Percentiles rank a stretch among this genome's conserved stretches.
Evolutionary conservation across 2,329 filamentous ascomycete species (phyloP).

Genomic region (Rhynchosporium agropyri): DNA sequence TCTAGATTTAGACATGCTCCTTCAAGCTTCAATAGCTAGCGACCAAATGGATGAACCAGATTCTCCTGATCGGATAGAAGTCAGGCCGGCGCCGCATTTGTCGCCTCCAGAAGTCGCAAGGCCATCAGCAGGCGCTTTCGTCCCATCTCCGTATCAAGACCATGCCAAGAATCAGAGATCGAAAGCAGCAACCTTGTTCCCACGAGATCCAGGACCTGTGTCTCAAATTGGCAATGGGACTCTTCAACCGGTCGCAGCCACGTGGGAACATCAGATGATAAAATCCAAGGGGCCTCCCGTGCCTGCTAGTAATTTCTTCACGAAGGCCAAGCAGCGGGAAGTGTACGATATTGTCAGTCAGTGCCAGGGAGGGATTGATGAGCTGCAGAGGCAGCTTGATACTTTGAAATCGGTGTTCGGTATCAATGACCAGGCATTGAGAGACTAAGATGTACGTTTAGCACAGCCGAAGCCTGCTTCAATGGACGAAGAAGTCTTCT

Average conservation of each 20-base stretch:
- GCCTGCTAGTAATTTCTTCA: conserved; percentile 30
- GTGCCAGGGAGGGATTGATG: conserved; percentile 33
- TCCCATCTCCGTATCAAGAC: conserved; percentile 10
- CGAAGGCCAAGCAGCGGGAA: conserved; percentile 33
- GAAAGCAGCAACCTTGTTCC: neutral
- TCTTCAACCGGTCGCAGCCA: conserved; percentile 6
- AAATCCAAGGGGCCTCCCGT: neutral
- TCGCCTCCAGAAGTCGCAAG: conserved; percentile 17
- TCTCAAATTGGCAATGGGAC: conserved; percentile 13
- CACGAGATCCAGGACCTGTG: conserved; percentile 13
- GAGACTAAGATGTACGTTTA: neutral
- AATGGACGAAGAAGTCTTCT: neutral
- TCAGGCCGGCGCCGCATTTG: neutral
- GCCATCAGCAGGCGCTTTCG: conserved; percentile 9
- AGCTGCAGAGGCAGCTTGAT: conserved; percentile 36
- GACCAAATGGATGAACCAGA: conserved; percentile 21
- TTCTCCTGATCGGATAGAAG: neutral
- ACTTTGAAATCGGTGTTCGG: conserved; percentile 34
- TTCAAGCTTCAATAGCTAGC: conserved; percentile 32
- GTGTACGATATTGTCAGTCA: conserved; percentile 34
- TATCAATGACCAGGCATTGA: conserved; percentile 29
- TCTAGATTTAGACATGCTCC: conserved; percentile 29
- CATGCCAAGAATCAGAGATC: conserved; percentile 5
- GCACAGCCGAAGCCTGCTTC: neutral
- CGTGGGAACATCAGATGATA: neutral